These are phyloP conservation scores for Alternaria ventricosa DNA, from an alignment of 2,329 filamentous ascomycete species.

Conservation along the genomic window DNA sequence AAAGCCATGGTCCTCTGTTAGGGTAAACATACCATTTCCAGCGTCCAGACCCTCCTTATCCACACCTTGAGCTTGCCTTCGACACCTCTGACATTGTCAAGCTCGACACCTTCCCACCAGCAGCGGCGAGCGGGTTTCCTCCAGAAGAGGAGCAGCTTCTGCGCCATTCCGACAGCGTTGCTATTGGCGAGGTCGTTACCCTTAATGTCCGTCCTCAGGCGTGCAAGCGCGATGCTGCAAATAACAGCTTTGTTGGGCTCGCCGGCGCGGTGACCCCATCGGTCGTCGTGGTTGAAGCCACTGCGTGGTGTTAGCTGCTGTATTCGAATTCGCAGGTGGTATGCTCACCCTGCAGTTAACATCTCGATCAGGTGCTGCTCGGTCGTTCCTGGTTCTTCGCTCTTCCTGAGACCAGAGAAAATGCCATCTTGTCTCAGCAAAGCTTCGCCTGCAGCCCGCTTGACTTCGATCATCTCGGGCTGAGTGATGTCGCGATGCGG, in stretches of 20 bases:
- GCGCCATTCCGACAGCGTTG: constrained; percentile 92
- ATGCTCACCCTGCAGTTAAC: constrained; percentile 89
- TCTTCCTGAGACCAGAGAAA: constrained; percentile 92
- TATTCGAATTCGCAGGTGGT: neutral
- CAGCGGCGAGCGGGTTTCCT: constrained; percentile 93
- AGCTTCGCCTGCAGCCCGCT: constrained; percentile 87
- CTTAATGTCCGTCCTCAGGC: constrained; percentile 87
- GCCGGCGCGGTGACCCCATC: constrained; percentile 94
- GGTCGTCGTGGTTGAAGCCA: constrained; percentile 94
- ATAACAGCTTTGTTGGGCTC: constrained; percentile 99
- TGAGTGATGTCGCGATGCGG: constrained; percentile 83
- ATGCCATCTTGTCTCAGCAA: constrained; percentile 90
- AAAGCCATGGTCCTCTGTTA: neutral
- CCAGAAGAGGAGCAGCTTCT: constrained; percentile 98
- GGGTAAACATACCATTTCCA: constrained; percentile 75
- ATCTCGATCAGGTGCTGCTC: constrained; percentile 99
- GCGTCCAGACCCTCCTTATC: constrained; percentile 97
- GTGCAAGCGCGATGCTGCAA: constrained; percentile 91
- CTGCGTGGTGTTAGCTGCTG: constrained; percentile 55
- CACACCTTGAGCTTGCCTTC: constrained; percentile 94
- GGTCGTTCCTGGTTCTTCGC: constrained; percentile 93
- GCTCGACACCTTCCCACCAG: constrained; percentile 98
- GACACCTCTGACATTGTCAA: constrained; percentile 87
- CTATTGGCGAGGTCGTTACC: constrained; percentile 76
- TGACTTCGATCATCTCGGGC: constrained; percentile 92